These are phyloP conservation scores for Dactylella cylindrospora DNA, from an alignment of 2,329 filamentous ascomycete species.

Conservation along the genomic window DNA sequence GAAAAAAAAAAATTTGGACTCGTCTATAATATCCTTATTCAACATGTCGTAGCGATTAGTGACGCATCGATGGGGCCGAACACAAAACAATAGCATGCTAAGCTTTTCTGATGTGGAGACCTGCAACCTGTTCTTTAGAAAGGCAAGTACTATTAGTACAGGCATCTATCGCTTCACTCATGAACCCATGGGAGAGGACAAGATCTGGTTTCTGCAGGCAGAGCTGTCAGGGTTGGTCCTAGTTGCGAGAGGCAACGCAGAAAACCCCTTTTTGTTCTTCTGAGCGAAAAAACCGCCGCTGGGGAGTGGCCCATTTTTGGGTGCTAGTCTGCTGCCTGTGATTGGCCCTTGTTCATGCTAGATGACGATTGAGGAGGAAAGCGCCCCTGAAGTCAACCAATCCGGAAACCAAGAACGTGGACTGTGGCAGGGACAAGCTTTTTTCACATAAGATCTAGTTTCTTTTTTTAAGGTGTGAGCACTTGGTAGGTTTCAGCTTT, in stretches of 20 bases:
- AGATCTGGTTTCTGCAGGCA: too few species aligned
- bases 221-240: not conserved
- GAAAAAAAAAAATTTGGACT: too few species aligned
- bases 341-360: slow-evolving; percentile 25
- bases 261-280: slow-evolving; percentile 37
- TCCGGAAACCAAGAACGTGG: slow-evolving; percentile 6
- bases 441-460: too few species aligned
- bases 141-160: too few species aligned
- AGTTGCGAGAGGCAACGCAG: slow-evolving; percentile 11
- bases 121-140: too few species aligned
- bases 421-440: slow-evolving; percentile 10
- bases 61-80: too few species aligned
- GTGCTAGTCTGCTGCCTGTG: slow-evolving; percentile 21
- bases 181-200: too few species aligned
- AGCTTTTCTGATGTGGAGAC: too few species aligned
- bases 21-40: too few species aligned
- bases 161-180: too few species aligned
- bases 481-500: slow-evolving; percentile 37
- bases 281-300: not conserved
- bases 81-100: too few species aligned
- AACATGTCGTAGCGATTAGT: too few species aligned
- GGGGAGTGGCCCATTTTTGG: not conserved
- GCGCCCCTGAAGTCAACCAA: slow-evolving; percentile 37
- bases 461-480: slow-evolving; percentile 15
- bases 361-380: slow-evolving; percentile 34